These are phyloP conservation scores for Dactylellina sp. DNA, from an alignment of 2,329 filamentous ascomycete species.

Conservation along the genomic window DNA sequence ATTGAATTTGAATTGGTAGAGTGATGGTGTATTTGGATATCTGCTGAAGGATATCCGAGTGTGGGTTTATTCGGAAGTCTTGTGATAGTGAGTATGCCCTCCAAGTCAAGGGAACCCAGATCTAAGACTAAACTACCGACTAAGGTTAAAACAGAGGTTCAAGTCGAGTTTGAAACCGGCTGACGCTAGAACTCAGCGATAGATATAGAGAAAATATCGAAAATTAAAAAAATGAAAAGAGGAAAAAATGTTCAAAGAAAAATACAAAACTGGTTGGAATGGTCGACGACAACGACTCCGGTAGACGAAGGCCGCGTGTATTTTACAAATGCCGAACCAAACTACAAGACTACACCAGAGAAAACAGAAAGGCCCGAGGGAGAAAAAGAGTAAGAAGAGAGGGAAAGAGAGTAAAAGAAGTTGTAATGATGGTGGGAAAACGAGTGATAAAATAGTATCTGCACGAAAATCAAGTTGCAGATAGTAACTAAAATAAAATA, in stretches of 20 bases:
- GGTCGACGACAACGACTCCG: constrained; percentile 47
- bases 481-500: constrained; percentile 20
- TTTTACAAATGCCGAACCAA: constrained; percentile 53
- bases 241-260: constrained; percentile 30
- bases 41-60: constrained; percentile 19
- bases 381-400: constrained; percentile 26
- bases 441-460: constrained; percentile 57
- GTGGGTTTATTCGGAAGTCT: constrained; percentile 16
- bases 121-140: constrained; percentile 32
- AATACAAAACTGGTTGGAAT: constrained; percentile 51
- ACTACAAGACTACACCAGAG: constrained; percentile 55
- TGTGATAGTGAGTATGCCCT: constrained; percentile 44
- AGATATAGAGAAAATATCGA: constrained; percentile 30
- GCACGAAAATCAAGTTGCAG: constrained; percentile 54
- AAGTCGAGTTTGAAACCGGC: constrained; percentile 30
- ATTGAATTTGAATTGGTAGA: constrained; percentile 6
- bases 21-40: constrained; percentile 13
- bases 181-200: constrained; percentile 31
- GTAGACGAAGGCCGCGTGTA: constrained; percentile 41
- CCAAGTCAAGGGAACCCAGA: constrained; percentile 54
- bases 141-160: constrained; percentile 34
- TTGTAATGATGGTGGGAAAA: constrained; percentile 51
- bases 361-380: constrained; percentile 44
- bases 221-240: constrained; percentile 23
- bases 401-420: constrained; percentile 29